Evolutionary conservation across 768 basidiomycete species (phyloP).

Genomic region (Suillus luteus): DNA sequence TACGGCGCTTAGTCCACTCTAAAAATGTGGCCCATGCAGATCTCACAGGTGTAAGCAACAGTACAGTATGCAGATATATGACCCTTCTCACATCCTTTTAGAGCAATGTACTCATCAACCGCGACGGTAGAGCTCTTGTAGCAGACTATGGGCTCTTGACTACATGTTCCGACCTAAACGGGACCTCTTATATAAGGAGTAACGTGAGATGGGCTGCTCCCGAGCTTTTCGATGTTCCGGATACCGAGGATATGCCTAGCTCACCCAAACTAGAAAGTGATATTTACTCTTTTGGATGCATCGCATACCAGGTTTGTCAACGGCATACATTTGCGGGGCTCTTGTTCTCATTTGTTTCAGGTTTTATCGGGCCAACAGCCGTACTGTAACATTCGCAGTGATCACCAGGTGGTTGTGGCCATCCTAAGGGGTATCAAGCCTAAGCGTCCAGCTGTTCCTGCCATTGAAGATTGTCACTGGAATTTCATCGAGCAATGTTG

Average conservation of each 20-base stretch:
- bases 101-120: constrained; percentile 2
- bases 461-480: constrained; percentile 44
- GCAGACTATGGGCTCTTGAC: constrained; percentile 4
- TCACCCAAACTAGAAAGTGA: constrained; percentile 9
- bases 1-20: neutral
- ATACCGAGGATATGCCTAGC: constrained; percentile 6
- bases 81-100: neutral
- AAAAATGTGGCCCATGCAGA: neutral
- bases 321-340: neutral
- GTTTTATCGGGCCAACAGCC: constrained; percentile 7
- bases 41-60: constrained; percentile 3
- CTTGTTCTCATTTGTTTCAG: neutral
- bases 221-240: constrained; percentile 27
- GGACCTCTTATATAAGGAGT: constrained; percentile 19
- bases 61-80: neutral
- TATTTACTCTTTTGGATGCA: constrained; percentile 18
- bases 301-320: constrained; percentile 29
- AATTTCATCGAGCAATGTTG: constrained; percentile 43
- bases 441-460: constrained; percentile 30
- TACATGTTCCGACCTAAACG: neutral
- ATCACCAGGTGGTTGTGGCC: constrained; percentile 17
- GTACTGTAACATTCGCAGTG: constrained; percentile 7
- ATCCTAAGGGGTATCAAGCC: constrained; percentile 8
- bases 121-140: neutral
- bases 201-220: constrained; percentile 35